These are phyloP conservation scores for Alternaria novae-zelandiae DNA, from an alignment of 2,329 filamentous ascomycete species.

Conservation along the genomic window DNA sequence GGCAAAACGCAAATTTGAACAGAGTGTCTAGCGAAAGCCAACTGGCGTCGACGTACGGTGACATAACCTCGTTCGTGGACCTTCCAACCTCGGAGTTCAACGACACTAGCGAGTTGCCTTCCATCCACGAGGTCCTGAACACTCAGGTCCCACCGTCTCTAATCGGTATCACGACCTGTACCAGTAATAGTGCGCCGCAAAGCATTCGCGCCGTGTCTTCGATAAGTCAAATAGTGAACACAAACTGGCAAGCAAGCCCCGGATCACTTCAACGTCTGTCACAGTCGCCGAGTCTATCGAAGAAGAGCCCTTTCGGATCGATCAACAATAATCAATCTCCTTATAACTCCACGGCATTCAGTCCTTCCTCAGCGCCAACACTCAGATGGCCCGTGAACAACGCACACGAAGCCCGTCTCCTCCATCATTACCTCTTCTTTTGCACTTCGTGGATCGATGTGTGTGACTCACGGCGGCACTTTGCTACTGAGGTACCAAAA, in stretches of 20 bases:
- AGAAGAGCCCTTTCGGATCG: constrained; percentile 22
- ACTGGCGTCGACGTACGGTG: constrained; percentile 3
- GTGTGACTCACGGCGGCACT: constrained; percentile 40
- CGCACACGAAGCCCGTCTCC: constrained; percentile 31
- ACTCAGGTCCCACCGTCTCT: constrained; percentile 12
- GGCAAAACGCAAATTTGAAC: background rate
- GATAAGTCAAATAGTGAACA: constrained; percentile 7
- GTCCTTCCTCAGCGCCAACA: constrained; percentile 25
- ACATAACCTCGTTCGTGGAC: constrained; percentile 11
- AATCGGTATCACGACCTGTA: background rate
- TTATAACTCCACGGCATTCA: constrained; percentile 34
- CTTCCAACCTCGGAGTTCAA: constrained; percentile 15
- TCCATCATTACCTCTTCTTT: constrained; percentile 40
- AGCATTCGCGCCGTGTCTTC: constrained; percentile 7
- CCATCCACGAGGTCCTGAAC: constrained; percentile 25
- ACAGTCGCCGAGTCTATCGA: constrained; percentile 5
- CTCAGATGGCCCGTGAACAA: constrained; percentile 34
- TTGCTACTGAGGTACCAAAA: constrained; percentile 56
- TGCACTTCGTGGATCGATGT: constrained; percentile 41
- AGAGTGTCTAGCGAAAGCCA: background rate
- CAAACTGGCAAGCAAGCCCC: constrained; percentile 19
- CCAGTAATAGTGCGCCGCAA: constrained; percentile 4
- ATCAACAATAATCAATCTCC: constrained; percentile 28
- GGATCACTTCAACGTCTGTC: constrained; percentile 14
- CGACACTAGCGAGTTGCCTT: constrained; percentile 18